Evolutionary conservation across 1,284 basidiomycete genomes (phyloP), one percentile per base, ranked within the genome.

Genomic region (Fistulina hepatica): DNA sequence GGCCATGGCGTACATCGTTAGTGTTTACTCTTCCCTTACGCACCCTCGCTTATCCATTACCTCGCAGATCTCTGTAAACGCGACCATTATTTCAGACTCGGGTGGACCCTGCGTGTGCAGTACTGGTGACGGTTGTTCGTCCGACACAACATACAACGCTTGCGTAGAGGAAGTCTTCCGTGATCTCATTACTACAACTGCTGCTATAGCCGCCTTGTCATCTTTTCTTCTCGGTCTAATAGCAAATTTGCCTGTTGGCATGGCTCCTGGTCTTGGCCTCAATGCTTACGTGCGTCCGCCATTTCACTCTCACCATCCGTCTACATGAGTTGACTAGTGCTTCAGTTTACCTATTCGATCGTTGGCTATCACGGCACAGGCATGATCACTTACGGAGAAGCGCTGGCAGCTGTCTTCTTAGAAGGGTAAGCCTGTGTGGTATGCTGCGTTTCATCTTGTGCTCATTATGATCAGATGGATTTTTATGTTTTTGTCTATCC

Each of bases 321-420:
- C 30, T 8, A 21, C 22, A 15, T 21, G 13, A 23, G 31, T 34
- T 35, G 24, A 41, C 34, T 30, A 33, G 24, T 25, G 28, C 34
- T 39, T 2, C 44, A 91, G 79, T 91, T 93, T 57, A 71, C 89
- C 13, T 91, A 86, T 60, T 88, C 84, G 13, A 76, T 92, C 28
- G 89, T 92, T 31, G 89, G 89, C 6, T 80, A 76, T 58, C 78
- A 88, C 48, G 85, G 84, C 7, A 66, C 69, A 16, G 89, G 89
- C 15, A 68, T 73, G 34, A 78, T 90, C 48, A 68, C 75, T 3
- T 93, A 89, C 56, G 65, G 70, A 15, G 80, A 91, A 58, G 89
- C 89, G 0, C 69, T 92, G n/a, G 77, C 81, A 11, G 89, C 89
- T 21, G 83, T 92, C 36, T 93, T 89, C 59, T 65, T 90, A 44